These are phyloP conservation scores for Hypoxylon cercidicola DNA, from an alignment of 495 filamentous ascomycete genomes.

Conservation along the genomic window DNA sequence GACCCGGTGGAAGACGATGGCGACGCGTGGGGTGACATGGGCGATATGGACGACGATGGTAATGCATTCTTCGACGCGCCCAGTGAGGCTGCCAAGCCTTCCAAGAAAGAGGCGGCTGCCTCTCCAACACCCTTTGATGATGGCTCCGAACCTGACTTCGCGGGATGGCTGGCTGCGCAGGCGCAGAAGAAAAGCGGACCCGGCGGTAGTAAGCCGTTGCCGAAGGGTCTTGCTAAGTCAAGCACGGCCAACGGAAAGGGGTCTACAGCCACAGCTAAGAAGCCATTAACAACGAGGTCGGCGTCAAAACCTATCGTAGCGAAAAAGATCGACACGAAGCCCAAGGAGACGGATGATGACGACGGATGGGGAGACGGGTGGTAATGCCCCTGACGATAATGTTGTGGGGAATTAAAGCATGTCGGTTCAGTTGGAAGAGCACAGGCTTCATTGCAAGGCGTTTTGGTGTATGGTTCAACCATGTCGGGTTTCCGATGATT, in stretches of 20 bases:
- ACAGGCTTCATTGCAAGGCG: constrained; percentile 27
- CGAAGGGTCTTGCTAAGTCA: constrained; percentile 77
- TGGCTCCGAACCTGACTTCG: constrained; percentile 90
- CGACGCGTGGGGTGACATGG: constrained; percentile 79
- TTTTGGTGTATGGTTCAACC: constrained; percentile 17
- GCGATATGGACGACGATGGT: constrained; percentile 66
- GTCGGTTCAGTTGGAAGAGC: neutral
- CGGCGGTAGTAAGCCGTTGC: constrained; percentile 68
- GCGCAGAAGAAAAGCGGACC: constrained; percentile 70
- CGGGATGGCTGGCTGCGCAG: constrained; percentile 90
- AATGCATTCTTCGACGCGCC: constrained; percentile 56
- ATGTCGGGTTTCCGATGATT: neutral
- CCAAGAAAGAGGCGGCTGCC: constrained; percentile 41
- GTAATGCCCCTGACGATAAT: constrained; percentile 44
- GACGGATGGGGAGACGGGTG: constrained; percentile 78
- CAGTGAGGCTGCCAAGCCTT: constrained; percentile 41
- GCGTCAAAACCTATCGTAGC: constrained; percentile 45
- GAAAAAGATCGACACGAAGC: constrained; percentile 65
- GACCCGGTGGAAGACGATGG: constrained; percentile 63
- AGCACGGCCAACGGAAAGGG: constrained; percentile 47
- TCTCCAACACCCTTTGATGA: constrained; percentile 74
- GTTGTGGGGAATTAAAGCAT: neutral
- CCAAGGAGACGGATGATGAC: constrained; percentile 65
- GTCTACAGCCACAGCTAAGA: constrained; percentile 50
- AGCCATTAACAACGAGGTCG: constrained; percentile 42